Base-by-base conservation (phyloP, 768 basidiomycete species). In the Boletus sp. region DNA sequence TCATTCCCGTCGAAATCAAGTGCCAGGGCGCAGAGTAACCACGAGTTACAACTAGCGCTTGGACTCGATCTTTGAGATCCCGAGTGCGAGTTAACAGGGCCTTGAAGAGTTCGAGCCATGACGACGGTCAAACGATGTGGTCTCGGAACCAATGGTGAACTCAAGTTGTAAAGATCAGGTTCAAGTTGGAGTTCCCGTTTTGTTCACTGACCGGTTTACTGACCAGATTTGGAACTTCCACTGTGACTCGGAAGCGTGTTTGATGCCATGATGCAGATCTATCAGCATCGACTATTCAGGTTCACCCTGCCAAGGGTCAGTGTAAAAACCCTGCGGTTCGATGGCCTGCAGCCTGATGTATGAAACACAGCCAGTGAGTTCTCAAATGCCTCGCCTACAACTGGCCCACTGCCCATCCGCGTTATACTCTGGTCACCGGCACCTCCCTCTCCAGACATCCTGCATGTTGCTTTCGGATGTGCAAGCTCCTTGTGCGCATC, bases 401-500 rank as follows among this genome's bases (percentile, higher is more conserved):
- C 46, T 44, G 24, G 29, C 60, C 64, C 63, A 56, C 36, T 24
- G 41, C 56, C 52, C 56, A 52, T 7, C 54, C 54, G 35, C 56
- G 35, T 56, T 62, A 48, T 58, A 48, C 54, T 55, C 44, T 28
- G 14, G 17, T 37, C 53, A 7, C 55, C 52, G 24, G 47, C n/a
- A 20, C 35, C 44, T 36, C 37, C 30, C 18, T 50, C 39, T 48
- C 48, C 28, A 51, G 49, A 41, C 41, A 15, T 54, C 39, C 48
- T 63, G 49, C 44, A 59, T 56, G 50, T 51, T 44, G 47, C 47
- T 48, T 24, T 46, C 35, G 64, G 17, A 66, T 63, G 64, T 54
- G 60, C 52, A 52, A 56, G 24, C 45, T 64, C 37, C 10, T 37
- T 36, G 42, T 20, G 7, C 60, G 50, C 46, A 18, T 66, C 52